Evolutionary conservation across 768 basidiomycete genomes (phyloP), one percentile per base, ranked within the genome.

Genomic region (Hericium rajendrae): DNA sequence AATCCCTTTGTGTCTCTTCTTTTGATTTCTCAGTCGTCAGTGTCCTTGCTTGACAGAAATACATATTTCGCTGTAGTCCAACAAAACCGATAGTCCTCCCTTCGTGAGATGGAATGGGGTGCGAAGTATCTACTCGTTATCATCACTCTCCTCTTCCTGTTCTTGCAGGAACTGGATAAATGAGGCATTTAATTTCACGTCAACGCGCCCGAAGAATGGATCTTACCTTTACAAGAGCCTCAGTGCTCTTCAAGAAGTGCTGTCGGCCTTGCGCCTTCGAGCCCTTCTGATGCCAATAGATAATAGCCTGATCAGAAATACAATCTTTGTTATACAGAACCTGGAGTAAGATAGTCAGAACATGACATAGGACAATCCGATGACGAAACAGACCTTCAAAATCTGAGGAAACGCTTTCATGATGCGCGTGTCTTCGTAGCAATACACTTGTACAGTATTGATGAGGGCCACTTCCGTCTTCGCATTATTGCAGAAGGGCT

Each of bases 231-330:
- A 98, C 94, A 40, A 98, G 78, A 16, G 89, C 68, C 67, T 90
- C 89, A 0, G 91, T 87, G 57, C 78, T 83, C 74, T 91, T 94
- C 64, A 97, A 74, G 78, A 99, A 97, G 70, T 94, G 89, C 71
- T 97, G 93, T 67, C 88, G 85, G 51, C 94, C 95, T 71, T 97
- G 91, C 0, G 92, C 83, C 73, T 93, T 97, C 51, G 94, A 88
- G 53, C 97, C 95, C 74, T 99, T 99, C 74, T 91, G 86, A 72
- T 92, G 78, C 95, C 95, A 99, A 72, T 97, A 98, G 59, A 97
- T 88, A 67, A 99, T 94, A 59, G 94, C 94, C 68, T 94, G 88
- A 67, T 94, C 93, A 56, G 93, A 90, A 64, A 97, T 80, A 72
- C 93, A 93, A 66, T 99, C 95, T 66, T 89, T 85, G 74, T 94